Conservation (phyloP, 768 basidiomycete species). For the Collybia sordida region DNA sequence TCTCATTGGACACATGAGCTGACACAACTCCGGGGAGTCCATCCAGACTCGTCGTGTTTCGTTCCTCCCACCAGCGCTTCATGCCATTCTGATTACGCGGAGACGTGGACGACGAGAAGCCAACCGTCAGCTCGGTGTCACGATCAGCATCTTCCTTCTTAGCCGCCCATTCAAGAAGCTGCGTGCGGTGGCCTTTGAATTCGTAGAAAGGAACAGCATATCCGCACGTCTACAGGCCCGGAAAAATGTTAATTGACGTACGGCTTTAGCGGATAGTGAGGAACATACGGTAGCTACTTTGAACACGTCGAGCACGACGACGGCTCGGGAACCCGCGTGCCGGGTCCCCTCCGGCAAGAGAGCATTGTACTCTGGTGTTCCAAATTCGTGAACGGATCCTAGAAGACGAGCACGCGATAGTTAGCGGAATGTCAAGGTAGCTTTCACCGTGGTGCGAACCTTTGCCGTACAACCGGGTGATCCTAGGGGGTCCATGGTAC, state of each 20-base stretch:
- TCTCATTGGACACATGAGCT: constrained; percentile 25
- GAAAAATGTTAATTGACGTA: not conserved
- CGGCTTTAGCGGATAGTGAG: not conserved
- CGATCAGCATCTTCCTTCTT: constrained; percentile 44
- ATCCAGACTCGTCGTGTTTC: constrained; percentile 57
- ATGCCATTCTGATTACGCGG: constrained; percentile 38
- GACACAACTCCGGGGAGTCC: constrained; percentile 49
- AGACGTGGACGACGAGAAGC: constrained; percentile 17
- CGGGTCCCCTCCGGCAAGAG: constrained; percentile 48
- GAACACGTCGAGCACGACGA: constrained; percentile 58
- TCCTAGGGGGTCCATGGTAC: constrained; percentile 59
- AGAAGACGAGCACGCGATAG: constrained; percentile 1
- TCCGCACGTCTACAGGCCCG: constrained; percentile 56
- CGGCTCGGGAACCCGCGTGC: constrained; percentile 59
- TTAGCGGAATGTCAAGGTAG: constrained; percentile 6
- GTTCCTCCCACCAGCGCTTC: constrained; percentile 54
- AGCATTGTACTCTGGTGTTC: constrained; percentile 56
- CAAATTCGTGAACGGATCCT: constrained; percentile 66
- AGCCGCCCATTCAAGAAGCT: constrained; percentile 50
- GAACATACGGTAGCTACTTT: constrained; percentile 50
- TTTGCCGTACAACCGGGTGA: constrained; percentile 59
- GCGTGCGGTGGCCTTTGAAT: constrained; percentile 56
- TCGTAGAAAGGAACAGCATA: constrained; percentile 63
- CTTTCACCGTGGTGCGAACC: constrained; percentile 33
- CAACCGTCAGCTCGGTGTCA: constrained; percentile 18